Conservation (phyloP, 2,329 filamentous ascomycete species). For the Hypomyces perniciosus region DNA sequence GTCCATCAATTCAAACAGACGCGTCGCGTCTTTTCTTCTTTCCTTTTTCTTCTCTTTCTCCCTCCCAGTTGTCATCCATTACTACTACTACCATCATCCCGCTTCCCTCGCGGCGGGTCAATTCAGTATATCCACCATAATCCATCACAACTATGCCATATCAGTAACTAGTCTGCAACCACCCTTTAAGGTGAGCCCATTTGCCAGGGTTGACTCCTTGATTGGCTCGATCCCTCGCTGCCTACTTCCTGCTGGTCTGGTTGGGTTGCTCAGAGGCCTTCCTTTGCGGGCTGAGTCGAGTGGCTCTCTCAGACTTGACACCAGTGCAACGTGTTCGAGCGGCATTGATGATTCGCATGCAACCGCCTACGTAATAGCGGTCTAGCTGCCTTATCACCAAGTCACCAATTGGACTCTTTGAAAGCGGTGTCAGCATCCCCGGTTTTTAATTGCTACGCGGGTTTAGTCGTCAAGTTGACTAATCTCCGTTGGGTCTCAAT, state of each 20-base stretch:
- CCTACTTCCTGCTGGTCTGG: conserved; percentile 1
- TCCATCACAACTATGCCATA: background rate
- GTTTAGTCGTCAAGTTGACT: no score
- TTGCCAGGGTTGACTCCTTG: background rate
- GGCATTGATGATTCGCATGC: background rate
- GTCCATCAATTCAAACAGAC: background rate
- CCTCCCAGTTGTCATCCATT: background rate
- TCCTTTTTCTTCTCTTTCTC: background rate
- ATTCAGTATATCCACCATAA: background rate
- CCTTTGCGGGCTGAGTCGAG: conserved; percentile 1
- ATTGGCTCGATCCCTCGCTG: conserved; percentile 5
- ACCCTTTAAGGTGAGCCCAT: conserved; percentile 5
- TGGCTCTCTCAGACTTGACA: conserved; percentile 6
- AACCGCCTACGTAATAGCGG: no score
- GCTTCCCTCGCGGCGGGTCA: background rate
- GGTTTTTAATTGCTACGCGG: no score
- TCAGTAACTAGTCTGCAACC: background rate
- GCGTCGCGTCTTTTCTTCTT: background rate
- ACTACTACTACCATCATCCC: background rate
- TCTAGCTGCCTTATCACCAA: background rate
- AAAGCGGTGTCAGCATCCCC: no score
- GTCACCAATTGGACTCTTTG: background rate
- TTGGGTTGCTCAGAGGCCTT: conserved; percentile 2
- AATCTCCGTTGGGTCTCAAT: no score
- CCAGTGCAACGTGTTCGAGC: conserved; percentile 7